phyloP scores from a whole-genome alignment of 2,329 filamentous ascomycete species.

The Cryoendolithus antarcticus region DNA sequence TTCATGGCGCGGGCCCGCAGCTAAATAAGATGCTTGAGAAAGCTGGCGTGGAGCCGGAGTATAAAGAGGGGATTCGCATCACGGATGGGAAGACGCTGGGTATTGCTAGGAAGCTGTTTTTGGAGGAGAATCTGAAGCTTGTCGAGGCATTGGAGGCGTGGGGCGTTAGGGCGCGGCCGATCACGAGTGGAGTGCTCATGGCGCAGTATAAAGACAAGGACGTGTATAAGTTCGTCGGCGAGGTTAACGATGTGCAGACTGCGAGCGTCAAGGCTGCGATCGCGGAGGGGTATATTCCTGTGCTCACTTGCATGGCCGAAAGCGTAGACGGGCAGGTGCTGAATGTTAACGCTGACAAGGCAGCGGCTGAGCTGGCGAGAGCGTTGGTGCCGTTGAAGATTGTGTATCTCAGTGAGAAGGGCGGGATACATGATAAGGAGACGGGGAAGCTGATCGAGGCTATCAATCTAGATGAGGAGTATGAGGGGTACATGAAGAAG shows the following conservation, averaged over 20 bases:
- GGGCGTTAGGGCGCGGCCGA: slow-evolving; percentile 76
- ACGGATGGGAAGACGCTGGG: slow-evolving; percentile 92
- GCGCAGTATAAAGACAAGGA: slow-evolving; percentile 94
- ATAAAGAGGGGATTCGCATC: slow-evolving; percentile 89
- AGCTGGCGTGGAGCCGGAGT: slow-evolving; percentile 86
- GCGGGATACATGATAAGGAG: slow-evolving; percentile 85
- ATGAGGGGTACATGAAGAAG: slow-evolving; percentile 81
- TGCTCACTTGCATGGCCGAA: slow-evolving; percentile 94
- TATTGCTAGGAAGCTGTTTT: slow-evolving; percentile 80
- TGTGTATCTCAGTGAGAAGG: slow-evolving; percentile 97
- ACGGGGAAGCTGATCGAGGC: slow-evolving; percentile 91
- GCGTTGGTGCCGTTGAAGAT: slow-evolving; percentile 90
- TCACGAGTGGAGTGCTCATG: slow-evolving; percentile 79
- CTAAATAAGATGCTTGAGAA: slow-evolving; percentile 83
- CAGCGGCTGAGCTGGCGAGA: slow-evolving; percentile 82
- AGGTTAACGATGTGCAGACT: slow-evolving; percentile 87
- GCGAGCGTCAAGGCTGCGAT: slow-evolving; percentile 84
- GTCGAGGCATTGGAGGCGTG: slow-evolving; percentile 81
- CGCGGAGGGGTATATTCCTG: slow-evolving; percentile 77
- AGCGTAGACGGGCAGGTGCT: slow-evolving; percentile 80
- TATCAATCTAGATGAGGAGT: slow-evolving; percentile 96
- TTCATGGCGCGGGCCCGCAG: slow-evolving; percentile 90
- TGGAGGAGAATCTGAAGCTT: slow-evolving; percentile 89
- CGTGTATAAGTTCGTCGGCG: slow-evolving; percentile 90
- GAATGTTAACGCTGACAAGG: slow-evolving; percentile 96